Percentiles rank a stretch among this genome's conserved stretches.
These are phyloP conservation scores for Silene latifolia DNA, from an alignment of 148 eudicot genomes.

Conservation along the genomic window DNA sequence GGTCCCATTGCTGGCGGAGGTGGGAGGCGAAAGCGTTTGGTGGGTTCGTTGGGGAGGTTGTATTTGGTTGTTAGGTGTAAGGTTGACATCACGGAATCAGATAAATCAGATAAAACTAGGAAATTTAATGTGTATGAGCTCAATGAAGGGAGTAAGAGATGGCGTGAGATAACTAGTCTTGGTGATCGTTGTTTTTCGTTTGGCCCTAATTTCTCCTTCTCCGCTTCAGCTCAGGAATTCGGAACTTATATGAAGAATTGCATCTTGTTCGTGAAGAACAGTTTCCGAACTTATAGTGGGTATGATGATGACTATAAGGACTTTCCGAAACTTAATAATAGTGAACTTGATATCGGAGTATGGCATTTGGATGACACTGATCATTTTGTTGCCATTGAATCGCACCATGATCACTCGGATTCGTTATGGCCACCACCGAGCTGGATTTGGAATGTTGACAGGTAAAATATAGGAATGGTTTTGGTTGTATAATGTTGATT, in stretches of 20 bases:
- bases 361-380: constrained; percentile 7
- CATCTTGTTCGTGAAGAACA: background rate
- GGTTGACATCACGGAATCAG: too few species aligned
- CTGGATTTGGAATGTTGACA: constrained; percentile 19
- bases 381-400: background rate
- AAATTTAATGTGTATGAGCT: constrained; percentile 13
- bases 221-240: background rate
- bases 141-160: background rate
- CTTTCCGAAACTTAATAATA: background rate
- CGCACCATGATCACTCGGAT: background rate
- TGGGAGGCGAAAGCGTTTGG: constrained; percentile 20
- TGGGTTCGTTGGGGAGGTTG: constrained; percentile 14
- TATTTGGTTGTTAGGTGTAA: constrained; percentile 13
- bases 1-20: background rate
- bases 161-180: constrained; percentile 10
- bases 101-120: too few species aligned
- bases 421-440: constrained; percentile 18
- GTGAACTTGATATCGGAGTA: background rate
- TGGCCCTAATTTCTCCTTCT: constrained; percentile 18
- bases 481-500: background rate
- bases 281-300: background rate
- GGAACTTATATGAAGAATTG: constrained; percentile 4
- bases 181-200: constrained; percentile 17
- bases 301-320: background rate
- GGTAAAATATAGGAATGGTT: background rate